Conservation (phyloP, 805 yeast species). For the Sugiyamaella lignohabitans region DNA sequence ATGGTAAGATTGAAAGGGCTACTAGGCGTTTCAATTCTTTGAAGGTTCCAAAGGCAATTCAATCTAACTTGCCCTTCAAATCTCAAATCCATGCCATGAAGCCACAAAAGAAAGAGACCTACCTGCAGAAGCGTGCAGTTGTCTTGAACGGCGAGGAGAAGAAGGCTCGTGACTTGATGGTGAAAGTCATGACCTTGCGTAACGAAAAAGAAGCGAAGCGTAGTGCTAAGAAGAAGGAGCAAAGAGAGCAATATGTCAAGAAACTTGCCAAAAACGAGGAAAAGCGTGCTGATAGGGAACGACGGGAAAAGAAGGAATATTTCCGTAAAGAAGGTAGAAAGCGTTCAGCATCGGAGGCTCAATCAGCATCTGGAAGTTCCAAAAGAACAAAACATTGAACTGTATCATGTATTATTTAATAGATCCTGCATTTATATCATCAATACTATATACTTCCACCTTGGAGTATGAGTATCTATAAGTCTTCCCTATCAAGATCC, state of each 20-base stretch:
- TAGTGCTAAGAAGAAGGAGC: slow-evolving; percentile 62
- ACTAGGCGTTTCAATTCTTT: slow-evolving; percentile 84
- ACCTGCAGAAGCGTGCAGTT: slow-evolving; percentile 86
- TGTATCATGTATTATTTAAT: no score
- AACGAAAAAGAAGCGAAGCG: slow-evolving; percentile 80
- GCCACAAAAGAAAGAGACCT: slow-evolving; percentile 72
- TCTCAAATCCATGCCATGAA: slow-evolving; percentile 86
- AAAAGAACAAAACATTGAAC: not conserved
- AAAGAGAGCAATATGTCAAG: slow-evolving; percentile 69
- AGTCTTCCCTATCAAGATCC: not conserved
- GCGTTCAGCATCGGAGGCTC: not conserved
- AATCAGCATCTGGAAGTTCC: not conserved
- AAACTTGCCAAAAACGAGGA: slow-evolving; percentile 71
- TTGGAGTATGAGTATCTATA: no score
- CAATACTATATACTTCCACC: no score
- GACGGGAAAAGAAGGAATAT: slow-evolving; percentile 79
- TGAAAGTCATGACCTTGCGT: slow-evolving; percentile 75
- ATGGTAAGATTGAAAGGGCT: slow-evolving; percentile 70
- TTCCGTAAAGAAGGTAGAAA: slow-evolving; percentile 34
- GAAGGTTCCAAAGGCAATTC: slow-evolving; percentile 75
- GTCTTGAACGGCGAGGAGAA: slow-evolving; percentile 88
- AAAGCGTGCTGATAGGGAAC: slow-evolving; percentile 63
- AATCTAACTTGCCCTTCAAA: slow-evolving; percentile 77
- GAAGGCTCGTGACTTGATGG: slow-evolving; percentile 84
- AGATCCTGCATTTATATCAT: no score